phyloP scores from a whole-genome alignment of 129 eudicot species.

The Tagetes patula region DNA sequence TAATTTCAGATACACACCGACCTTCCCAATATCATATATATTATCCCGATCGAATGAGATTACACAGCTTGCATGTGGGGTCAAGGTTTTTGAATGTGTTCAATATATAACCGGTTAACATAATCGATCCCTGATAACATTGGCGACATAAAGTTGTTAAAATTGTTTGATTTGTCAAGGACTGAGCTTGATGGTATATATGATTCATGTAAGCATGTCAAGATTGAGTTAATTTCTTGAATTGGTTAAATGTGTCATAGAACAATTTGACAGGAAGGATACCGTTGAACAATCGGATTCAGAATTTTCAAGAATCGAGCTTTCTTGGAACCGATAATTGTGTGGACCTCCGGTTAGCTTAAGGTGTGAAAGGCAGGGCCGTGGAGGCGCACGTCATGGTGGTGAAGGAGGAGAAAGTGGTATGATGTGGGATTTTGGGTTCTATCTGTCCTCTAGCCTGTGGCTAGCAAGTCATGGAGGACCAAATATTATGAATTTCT shows the following conservation, averaged over 20 bases:
- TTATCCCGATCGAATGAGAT: too few relatives aligned
- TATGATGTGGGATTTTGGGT: slow-evolving; percentile 30
- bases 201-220: slow-evolving; percentile 24
- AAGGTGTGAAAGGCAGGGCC: slow-evolving; percentile 8
- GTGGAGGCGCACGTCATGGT: not conserved
- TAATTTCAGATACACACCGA: too few relatives aligned
- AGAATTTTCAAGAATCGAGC: slow-evolving; percentile 22
- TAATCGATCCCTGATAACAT: slow-evolving; percentile 36
- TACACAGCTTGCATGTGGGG: too few relatives aligned
- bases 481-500: slow-evolving; percentile 15
- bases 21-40: too few relatives aligned
- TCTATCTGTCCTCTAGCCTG: slow-evolving; percentile 18
- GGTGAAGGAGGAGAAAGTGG: not conserved
- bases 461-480: slow-evolving; percentile 29
- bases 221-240: slow-evolving; percentile 17
- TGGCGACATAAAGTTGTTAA: slow-evolving; percentile 35
- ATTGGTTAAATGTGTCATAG: slow-evolving; percentile 24
- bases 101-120: slow-evolving; percentile 19
- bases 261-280: slow-evolving; percentile 26
- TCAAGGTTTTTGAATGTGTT: too few relatives aligned
- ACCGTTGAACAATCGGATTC: slow-evolving; percentile 30
- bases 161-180: slow-evolving; percentile 39
- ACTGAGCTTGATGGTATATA: slow-evolving; percentile 27
- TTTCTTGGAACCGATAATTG: slow-evolving; percentile 21
- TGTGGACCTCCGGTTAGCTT: slow-evolving; percentile 29